Percentiles rank a stretch among this genome's conserved stretches.
Conservation (phyloP, 1,284 basidiomycete species). For the Psilocybe mexicana region DNA sequence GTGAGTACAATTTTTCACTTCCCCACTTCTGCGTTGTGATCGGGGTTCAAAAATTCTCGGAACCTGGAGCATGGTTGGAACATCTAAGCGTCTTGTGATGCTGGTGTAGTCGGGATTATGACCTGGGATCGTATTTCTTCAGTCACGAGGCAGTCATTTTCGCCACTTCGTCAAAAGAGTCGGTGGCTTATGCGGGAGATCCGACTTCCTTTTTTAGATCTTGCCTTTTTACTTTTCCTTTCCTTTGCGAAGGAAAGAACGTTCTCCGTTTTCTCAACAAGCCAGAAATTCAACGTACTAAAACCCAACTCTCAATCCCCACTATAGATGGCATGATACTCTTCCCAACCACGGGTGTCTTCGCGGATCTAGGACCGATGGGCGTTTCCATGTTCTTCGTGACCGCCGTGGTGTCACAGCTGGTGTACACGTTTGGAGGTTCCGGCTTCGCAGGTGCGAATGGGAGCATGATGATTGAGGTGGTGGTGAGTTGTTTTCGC, state of each 20-base stretch:
- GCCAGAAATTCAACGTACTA: too few species aligned
- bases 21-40: too few species aligned
- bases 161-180: neutral
- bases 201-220: constrained; percentile 16
- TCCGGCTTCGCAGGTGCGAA: constrained; percentile 90
- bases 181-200: constrained; percentile 15
- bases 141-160: too few species aligned
- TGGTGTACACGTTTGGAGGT: constrained; percentile 85
- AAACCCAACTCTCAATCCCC: neutral
- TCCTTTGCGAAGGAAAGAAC: too few species aligned
- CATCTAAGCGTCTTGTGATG: too few species aligned
- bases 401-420: constrained; percentile 76
- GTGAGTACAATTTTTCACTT: constrained; percentile 45
- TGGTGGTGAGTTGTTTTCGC: constrained; percentile 65
- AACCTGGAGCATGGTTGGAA: too few species aligned
- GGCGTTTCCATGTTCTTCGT: constrained; percentile 97
- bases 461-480: constrained; percentile 99
- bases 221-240: too few species aligned
- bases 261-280: too few species aligned
- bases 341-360: constrained; percentile 84
- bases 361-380: constrained; percentile 81
- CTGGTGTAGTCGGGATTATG: too few species aligned
- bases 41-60: too few species aligned
- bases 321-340: constrained; percentile 80
- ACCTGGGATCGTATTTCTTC: too few species aligned